These are phyloP conservation scores for Gaertneriomyces sp. DNA, from an alignment of 192 early-diverging fungal genomes.

Conservation along the genomic window DNA sequence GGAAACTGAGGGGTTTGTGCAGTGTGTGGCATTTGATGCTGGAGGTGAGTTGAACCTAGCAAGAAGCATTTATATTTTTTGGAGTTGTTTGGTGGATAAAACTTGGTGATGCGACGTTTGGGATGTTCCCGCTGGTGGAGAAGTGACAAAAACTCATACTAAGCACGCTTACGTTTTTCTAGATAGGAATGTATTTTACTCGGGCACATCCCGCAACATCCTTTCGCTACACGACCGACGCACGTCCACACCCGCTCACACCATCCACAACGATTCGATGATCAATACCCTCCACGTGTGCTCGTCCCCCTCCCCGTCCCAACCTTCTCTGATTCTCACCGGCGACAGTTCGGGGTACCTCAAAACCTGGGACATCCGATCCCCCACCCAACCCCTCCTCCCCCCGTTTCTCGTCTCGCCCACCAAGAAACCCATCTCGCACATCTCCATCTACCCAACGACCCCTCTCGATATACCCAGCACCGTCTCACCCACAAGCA, in stretches of 20 bases:
- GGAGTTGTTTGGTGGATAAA: constrained; percentile 18
- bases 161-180: neutral
- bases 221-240: constrained; percentile 68
- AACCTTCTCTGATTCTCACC: constrained; percentile 50
- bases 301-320: constrained; percentile 7
- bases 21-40: constrained; percentile 74
- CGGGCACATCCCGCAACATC: constrained; percentile 71
- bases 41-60: constrained; percentile 45
- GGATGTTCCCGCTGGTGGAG: neutral
- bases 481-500: no score
- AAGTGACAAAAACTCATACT: neutral
- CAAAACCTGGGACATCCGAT: constrained; percentile 90
- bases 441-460: constrained; percentile 54
- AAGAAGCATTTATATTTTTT: constrained; percentile 5
- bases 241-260: constrained; percentile 23
- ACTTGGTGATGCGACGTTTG: neutral
- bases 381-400: constrained; percentile 48
- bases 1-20: constrained; percentile 78
- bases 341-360: constrained; percentile 83
- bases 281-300: constrained; percentile 66
- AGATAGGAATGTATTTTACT: constrained; percentile 75
- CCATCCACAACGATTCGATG: constrained; percentile 70
- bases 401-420: constrained; percentile 60
- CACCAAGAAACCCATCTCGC: constrained; percentile 72
- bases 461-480: no score